phyloP scores from a whole-genome alignment of 345 rosid species.

The Euclidium syriacum region DNA sequence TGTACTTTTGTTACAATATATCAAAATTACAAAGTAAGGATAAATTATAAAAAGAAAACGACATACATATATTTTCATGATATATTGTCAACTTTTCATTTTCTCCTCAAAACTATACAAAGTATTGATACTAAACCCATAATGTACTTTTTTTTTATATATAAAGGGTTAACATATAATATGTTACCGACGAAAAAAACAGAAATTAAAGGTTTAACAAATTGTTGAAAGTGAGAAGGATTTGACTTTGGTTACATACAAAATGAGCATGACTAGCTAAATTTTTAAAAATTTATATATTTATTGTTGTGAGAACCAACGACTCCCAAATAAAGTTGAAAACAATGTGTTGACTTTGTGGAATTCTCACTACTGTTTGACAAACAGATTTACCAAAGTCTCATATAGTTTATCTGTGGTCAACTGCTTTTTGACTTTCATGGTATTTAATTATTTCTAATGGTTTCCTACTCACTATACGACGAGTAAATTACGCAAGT shows the following conservation, averaged over 20 bases:
- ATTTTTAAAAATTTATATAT: background rate
- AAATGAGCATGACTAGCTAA: constrained; percentile 1
- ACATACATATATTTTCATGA: background rate
- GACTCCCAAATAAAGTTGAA: constrained; percentile 23
- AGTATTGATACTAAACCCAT: no score
- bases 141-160: no score
- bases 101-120: no score
- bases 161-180: background rate
- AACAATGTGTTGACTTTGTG: constrained; percentile 17
- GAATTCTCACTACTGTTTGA: background rate
- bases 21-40: background rate
- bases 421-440: constrained; percentile 18
- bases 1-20: background rate
- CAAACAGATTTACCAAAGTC: constrained; percentile 5
- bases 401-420: background rate
- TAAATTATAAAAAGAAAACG: background rate
- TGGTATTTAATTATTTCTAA: background rate
- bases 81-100: background rate
- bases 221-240: background rate
- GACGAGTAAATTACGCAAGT: background rate
- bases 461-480: constrained; percentile 14
- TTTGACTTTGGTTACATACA: constrained; percentile 21
- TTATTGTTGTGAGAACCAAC: background rate
- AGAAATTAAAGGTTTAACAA: constrained; percentile 3
- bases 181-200: background rate